Base-by-base conservation (phyloP, 306 rosid species). In the Cucumis hystrix region DNA sequence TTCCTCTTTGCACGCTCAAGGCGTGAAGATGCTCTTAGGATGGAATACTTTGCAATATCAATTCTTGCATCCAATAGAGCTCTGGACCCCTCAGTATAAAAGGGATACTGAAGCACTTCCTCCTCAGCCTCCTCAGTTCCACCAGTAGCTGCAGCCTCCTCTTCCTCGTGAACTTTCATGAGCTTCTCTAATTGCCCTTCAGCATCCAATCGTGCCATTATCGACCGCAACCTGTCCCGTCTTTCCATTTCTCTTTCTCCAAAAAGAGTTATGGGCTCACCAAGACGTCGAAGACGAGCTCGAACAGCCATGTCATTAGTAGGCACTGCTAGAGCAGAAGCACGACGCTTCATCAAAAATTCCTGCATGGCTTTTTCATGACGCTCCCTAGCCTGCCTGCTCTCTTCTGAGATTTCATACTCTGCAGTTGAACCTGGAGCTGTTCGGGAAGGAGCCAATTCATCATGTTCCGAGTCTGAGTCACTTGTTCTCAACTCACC, bases 171-270 rank as follows among this genome's bases (percentile, higher is more conserved):
- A 87, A 89, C 93, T 83, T 87, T 92, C 93, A 91, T 80, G 80
- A 95, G 85, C 89, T 86, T 90, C 78, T 90, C 97, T 82, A 88
- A 80, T 79, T 95, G 96, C 77, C 93, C 96, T 72, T 91, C 97
- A 39, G 96, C 85, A 84, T 92, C 98, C 56, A 95, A 75, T 72
- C 79, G 87, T 2, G 88, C 93, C 92, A 92, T 88, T 69, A 92
- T 88, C 91, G 82, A 86, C 59, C 99, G 79, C 80, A 95, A 68
- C 87, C 97, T 83, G 75, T 95, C 98, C 14, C 97, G 81, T 56
- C 99, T 84, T 82, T 95, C 97, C 99, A 95, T 95, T 83, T 90
- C 99, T 81, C 91, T 86, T 81, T 95, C 99, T 9, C 99, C 99
- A 64, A 95, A 95, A 6, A 88, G 85, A 35, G 99, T 92, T 20